Evolutionary conservation across 179 eudicot genomes (phyloP), one percentile per base, ranked within the genome.

Genomic region (Spinacia oleracea): DNA sequence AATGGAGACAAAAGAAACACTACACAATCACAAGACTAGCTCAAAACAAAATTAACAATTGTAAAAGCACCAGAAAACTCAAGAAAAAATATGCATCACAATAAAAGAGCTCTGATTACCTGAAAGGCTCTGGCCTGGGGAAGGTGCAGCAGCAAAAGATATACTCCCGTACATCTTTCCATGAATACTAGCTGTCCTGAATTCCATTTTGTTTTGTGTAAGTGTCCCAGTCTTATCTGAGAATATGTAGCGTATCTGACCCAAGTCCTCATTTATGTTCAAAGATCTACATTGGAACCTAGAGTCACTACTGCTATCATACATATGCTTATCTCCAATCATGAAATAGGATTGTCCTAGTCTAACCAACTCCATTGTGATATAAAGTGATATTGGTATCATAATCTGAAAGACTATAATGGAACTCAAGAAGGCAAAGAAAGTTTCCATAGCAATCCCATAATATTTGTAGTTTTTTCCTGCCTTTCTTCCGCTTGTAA

Each of bases 211-310:
- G 80, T 94, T 94, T 74, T 94, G 96, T 50, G 98, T 94, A 25
- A 94, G 93, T 53, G 98, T 94, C 74, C 98, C 98, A 43, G 98
- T 93, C 87, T 94, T 94, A 80, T 94, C 98, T 5, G 98, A 91
- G 83, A 94, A 93, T 74, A 94, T 83, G 81, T 94, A 94, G n/a
- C 97, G 94, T 64, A 94, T 90, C 81, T 94, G 98, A 50, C 98
- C 98, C 82, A 94, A 87, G 85, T 94, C 98, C 89, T 94, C 98
- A 84, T 94, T 93, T 81, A 94, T 94, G 86, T 93, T 94, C 87
- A 94, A 83, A 72, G 98, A 93, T 84, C 98, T 89, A 86, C 98
- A 94, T 85, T 94, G 98, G 82, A 94, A 93, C 88, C 97, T 87
- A 48, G 98, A 88, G 82, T 86, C 71, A 43, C 83, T 84, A 80